phyloP scores from a whole-genome alignment of 805 yeast species.

The Henningerozyma blattae region DNA sequence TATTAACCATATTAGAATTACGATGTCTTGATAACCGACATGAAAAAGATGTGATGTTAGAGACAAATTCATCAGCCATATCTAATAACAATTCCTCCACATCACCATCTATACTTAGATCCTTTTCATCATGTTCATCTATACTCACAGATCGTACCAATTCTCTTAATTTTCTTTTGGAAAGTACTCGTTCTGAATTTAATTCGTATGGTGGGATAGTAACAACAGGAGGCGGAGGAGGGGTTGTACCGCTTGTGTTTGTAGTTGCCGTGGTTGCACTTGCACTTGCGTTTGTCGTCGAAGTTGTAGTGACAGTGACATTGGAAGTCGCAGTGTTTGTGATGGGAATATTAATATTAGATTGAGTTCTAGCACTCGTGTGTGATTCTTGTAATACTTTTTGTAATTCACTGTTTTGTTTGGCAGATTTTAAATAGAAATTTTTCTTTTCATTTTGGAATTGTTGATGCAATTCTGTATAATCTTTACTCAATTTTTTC shows the following conservation, averaged over 20 bases:
- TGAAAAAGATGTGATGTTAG: slow-evolving; percentile 84
- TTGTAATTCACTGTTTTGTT: slow-evolving; percentile 22
- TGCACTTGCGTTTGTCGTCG: slow-evolving; percentile 7
- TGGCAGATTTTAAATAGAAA: slow-evolving; percentile 25
- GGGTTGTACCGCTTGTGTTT: neutral
- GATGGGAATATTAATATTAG: too few relatives aligned
- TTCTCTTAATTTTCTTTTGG: slow-evolving; percentile 82
- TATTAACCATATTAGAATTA: slow-evolving; percentile 75
- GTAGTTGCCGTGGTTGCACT: slow-evolving; percentile 10
- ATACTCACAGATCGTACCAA: slow-evolving; percentile 71
- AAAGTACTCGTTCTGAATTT: slow-evolving; percentile 70
- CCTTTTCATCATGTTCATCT: slow-evolving; percentile 85
- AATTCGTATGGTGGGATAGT: slow-evolving; percentile 61
- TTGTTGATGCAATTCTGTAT: slow-evolving; percentile 16
- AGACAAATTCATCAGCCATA: slow-evolving; percentile 90
- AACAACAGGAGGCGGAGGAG: neutral
- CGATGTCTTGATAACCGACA: slow-evolving; percentile 93
- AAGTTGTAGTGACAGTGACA: slow-evolving; percentile 8
- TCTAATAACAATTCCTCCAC: slow-evolving; percentile 86
- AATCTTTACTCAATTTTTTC: slow-evolving; percentile 16
- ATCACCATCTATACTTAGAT: slow-evolving; percentile 77
- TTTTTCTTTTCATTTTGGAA: slow-evolving; percentile 20
- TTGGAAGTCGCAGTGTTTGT: slow-evolving; percentile 8
- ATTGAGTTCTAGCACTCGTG: slow-evolving; percentile 7
- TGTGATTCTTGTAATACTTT: slow-evolving; percentile 14